A percentile compares a stretch with the other conserved stretches of the same genome.
Evolutionary conservation across 306 rosid species (phyloP).

Genomic region (Acmispon strigosus): DNA sequence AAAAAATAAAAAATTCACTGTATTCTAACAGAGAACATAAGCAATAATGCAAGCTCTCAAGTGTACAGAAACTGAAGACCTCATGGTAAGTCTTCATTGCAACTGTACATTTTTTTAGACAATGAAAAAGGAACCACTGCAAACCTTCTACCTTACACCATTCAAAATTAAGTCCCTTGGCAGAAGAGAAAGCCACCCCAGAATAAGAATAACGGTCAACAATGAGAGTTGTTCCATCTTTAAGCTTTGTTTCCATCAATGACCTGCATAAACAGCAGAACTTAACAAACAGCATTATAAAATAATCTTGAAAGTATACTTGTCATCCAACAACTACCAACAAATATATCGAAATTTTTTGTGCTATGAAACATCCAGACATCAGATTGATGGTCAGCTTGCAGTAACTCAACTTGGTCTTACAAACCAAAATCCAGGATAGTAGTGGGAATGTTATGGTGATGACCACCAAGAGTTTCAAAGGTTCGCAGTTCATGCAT

Average conservation of each 20-base stretch:
- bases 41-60: background rate
- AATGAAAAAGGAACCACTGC: background rate
- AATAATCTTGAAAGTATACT: background rate
- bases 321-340: background rate
- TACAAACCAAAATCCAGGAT: too few species aligned
- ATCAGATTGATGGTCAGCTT: background rate
- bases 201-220: constrained; percentile 96
- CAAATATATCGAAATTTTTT: background rate
- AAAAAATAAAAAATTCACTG: constrained; percentile 8
- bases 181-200: constrained; percentile 93
- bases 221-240: constrained; percentile 77
- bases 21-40: background rate
- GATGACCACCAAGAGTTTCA: too few species aligned
- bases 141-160: constrained; percentile 80
- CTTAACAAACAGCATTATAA: background rate
- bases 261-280: constrained; percentile 41
- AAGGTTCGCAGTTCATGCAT: too few species aligned
- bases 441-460: too few species aligned
- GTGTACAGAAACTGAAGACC: background rate
- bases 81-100: background rate
- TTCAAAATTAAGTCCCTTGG: constrained; percentile 77
- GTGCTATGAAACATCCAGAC: background rate
- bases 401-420: too few species aligned
- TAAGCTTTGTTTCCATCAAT: constrained; percentile 78
- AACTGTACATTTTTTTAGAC: background rate